phyloP scores from a whole-genome alignment of 306 rosid genomes.

The Citrullus colocynthis region DNA sequence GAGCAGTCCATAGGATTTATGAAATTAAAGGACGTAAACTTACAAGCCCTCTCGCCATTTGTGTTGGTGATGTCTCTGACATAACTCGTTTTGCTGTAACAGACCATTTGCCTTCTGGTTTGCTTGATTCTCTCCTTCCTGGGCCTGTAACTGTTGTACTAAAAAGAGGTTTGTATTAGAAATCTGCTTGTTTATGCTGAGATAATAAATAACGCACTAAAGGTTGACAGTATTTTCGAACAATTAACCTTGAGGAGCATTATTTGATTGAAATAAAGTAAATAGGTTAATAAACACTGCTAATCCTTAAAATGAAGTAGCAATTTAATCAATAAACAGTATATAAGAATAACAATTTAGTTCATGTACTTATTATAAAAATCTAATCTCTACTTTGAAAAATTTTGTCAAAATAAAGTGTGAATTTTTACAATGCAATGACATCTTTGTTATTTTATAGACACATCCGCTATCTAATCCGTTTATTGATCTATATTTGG shows the following conservation, averaged over 20 bases:
- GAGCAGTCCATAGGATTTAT: conserved; percentile 63
- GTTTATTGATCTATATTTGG: no score
- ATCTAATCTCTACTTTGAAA: no score
- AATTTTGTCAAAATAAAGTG: no score
- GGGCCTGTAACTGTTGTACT: conserved; percentile 89
- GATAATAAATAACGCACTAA: neutral
- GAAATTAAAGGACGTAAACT: conserved; percentile 72
- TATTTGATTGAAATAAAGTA: neutral
- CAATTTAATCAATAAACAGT: no score
- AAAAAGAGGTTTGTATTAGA: conserved; percentile 45
- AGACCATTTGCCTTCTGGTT: conserved; percentile 55
- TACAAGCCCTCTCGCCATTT: conserved; percentile 75
- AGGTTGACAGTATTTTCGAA: neutral
- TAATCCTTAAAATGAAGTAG: no score
- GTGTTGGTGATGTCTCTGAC: conserved; percentile 63
- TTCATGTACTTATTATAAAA: no score
- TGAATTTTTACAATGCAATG: no score
- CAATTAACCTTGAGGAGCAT: neutral
- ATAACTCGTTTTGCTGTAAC: conserved; percentile 53
- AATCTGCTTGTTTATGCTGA: neutral
- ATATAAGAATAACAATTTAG: no score
- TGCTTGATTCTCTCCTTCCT: conserved; percentile 75
- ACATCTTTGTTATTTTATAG: no score
- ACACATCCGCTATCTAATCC: no score
- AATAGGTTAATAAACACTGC: neutral